Evolutionary conservation across 257 asterid genomes (phyloP).

Genomic region (Capsicum baccatum): DNA sequence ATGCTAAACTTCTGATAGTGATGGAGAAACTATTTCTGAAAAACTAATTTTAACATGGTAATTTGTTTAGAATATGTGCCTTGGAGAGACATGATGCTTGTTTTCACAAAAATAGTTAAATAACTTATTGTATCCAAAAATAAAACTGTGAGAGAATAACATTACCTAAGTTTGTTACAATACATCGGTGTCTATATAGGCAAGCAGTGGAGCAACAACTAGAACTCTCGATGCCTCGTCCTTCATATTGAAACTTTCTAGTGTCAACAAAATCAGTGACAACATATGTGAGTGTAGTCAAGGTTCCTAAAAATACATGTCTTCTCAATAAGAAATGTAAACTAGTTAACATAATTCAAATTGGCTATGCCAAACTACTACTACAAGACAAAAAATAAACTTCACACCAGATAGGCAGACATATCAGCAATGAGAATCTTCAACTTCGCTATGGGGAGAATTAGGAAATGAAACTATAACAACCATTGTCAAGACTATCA

Average conservation of each 20-base stretch:
- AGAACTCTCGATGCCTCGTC: too few relatives aligned
- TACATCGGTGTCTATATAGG: too few relatives aligned
- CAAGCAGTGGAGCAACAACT: too few relatives aligned
- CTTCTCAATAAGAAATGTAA: conserved; percentile 48
- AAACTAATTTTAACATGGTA: too few relatives aligned
- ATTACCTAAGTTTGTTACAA: too few relatives aligned
- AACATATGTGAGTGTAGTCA: conserved; percentile 69
- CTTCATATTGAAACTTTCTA: not conserved
- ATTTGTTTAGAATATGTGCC: too few relatives aligned
- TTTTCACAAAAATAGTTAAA: too few relatives aligned
- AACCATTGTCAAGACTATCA: not conserved
- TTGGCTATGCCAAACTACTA: not conserved
- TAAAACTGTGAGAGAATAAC: too few relatives aligned
- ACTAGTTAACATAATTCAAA: not conserved
- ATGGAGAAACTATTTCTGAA: too few relatives aligned
- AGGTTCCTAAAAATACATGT: conserved; percentile 73
- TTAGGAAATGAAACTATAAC: not conserved
- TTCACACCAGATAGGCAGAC: not conserved
- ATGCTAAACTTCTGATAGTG: too few relatives aligned
- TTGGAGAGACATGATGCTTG: too few relatives aligned
- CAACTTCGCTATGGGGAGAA: not conserved
- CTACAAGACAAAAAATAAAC: conserved; percentile 15
- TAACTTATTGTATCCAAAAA: too few relatives aligned
- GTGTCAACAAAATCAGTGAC: conserved; percentile 61
- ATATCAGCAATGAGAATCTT: not conserved